Percentiles rank a stretch among this genome's conserved stretches.
Conservation (phyloP, 345 rosid species). For the Xanthoceras sorbifolium region DNA sequence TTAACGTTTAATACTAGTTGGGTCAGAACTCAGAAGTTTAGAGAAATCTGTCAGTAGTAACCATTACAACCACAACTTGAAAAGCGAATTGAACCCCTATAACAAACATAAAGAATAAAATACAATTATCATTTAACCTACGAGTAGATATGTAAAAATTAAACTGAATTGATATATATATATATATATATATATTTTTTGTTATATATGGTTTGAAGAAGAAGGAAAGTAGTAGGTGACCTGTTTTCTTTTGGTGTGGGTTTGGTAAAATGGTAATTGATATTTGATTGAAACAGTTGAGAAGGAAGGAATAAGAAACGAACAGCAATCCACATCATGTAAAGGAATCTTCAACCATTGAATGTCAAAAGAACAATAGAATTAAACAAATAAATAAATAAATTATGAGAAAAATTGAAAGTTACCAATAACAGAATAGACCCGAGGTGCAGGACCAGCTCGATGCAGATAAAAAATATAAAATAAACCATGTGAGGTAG, state of each 20-base stretch:
- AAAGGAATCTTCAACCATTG: neutral
- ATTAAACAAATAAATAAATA: neutral
- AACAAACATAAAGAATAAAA: no score
- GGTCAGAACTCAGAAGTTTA: no score
- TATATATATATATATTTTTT: neutral
- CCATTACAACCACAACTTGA: no score
- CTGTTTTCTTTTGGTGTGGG: neutral
- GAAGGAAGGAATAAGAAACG: constrained; percentile 5
- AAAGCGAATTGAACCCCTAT: no score
- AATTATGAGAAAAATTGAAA: neutral
- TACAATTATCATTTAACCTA: no score
- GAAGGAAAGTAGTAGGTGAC: neutral
- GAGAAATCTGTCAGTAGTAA: no score
- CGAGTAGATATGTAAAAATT: no score
- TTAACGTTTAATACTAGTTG: no score
- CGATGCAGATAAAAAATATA: neutral
- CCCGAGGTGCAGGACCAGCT: constrained; percentile 8
- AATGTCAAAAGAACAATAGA: neutral
- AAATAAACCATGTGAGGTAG: constrained; percentile 30
- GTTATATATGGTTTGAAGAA: neutral
- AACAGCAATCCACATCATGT: neutral
- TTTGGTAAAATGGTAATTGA: neutral
- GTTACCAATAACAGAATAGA: neutral
- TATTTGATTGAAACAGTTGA: neutral
- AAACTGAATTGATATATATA: no score